These are phyloP conservation scores for Aspergillus terreus DNA, from an alignment of 2,329 filamentous ascomycete genomes.

Conservation along the genomic window DNA sequence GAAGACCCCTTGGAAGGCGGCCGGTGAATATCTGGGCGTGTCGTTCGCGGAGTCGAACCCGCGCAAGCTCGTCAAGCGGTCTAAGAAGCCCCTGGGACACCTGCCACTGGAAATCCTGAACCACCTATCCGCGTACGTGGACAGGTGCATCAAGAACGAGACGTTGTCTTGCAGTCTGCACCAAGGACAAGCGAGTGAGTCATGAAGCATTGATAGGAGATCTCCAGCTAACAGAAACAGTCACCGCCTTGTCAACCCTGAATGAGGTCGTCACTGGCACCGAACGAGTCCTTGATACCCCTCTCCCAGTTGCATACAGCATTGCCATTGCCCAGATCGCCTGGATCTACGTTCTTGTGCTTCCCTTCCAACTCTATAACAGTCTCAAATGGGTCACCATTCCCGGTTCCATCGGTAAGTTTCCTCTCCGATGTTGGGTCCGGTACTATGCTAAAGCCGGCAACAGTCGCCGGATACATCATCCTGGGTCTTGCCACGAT, in stretches of 20 bases:
- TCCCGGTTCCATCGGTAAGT: slow-evolving; percentile 61
- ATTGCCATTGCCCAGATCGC: slow-evolving; percentile 85
- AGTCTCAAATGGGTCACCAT: slow-evolving; percentile 70
- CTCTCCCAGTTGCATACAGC: slow-evolving; percentile 75
- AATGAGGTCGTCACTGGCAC: slow-evolving; percentile 70
- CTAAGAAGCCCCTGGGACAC: slow-evolving; percentile 71
- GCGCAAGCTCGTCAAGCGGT: slow-evolving; percentile 69
- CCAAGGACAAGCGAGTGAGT: slow-evolving; percentile 36
- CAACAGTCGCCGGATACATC: slow-evolving; percentile 66
- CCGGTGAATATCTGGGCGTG: slow-evolving; percentile 71
- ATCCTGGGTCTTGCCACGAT: slow-evolving; percentile 75
- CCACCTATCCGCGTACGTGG: slow-evolving; percentile 65
- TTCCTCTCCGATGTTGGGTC: not conserved
- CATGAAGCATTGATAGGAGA: not conserved
- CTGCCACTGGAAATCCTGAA: slow-evolving; percentile 77
- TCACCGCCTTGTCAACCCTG: slow-evolving; percentile 60
- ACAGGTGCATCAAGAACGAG: slow-evolving; percentile 51
- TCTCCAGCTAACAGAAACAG: slow-evolving; percentile 20
- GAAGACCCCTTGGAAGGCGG: slow-evolving; percentile 57
- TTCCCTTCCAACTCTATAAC: slow-evolving; percentile 74
- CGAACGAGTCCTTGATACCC: slow-evolving; percentile 77
- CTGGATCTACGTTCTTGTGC: slow-evolving; percentile 74
- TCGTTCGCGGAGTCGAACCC: slow-evolving; percentile 76
- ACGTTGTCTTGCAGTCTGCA: slow-evolving; percentile 35
- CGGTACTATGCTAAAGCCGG: slow-evolving; percentile 1